These are phyloP conservation scores for Grifola frondosa DNA, from an alignment of 1,284 basidiomycete genomes.

Conservation along the genomic window DNA sequence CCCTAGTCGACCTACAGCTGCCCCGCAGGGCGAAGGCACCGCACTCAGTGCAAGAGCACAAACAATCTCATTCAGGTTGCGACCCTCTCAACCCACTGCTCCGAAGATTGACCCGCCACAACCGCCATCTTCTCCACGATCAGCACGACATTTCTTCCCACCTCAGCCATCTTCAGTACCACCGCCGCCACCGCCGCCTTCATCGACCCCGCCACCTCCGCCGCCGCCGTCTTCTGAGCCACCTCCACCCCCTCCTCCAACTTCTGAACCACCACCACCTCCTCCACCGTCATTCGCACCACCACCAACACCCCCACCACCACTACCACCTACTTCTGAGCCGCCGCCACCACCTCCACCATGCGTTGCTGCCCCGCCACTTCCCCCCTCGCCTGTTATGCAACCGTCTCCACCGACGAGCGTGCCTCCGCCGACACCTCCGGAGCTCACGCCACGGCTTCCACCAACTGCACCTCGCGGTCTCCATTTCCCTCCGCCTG, in stretches of 20 bases:
- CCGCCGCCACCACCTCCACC: conserved; percentile 21
- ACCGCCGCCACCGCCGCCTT: conserved; percentile 16
- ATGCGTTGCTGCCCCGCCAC: conserved; percentile 10
- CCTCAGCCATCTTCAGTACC: conserved; percentile 17
- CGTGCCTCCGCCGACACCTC: conserved; percentile 14
- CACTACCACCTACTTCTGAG: conserved; percentile 11
- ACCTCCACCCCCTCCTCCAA: conserved; percentile 20
- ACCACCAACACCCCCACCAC: conserved; percentile 19
- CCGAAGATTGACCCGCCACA: conserved; percentile 24
- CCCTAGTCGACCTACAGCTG: conserved; percentile 20
- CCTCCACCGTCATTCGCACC: conserved; percentile 16
- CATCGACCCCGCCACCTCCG: conserved; percentile 16
- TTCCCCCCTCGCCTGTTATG: conserved; percentile 13
- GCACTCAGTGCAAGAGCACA: conserved; percentile 24
- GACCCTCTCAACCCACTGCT: conserved; percentile 23
- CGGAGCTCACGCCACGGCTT: conserved; percentile 12
- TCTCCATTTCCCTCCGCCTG: conserved; percentile 6
- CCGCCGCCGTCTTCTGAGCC: conserved; percentile 23
- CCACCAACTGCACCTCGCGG: conserved; percentile 24
- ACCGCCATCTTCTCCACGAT: conserved; percentile 20
- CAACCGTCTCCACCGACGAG: conserved; percentile 19
- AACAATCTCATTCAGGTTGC: conserved; percentile 30
- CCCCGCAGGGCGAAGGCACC: conserved; percentile 20
- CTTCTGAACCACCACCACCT: conserved; percentile 22
- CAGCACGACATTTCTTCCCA: conserved; percentile 14